A percentile compares a stretch with the other conserved stretches of the same genome.
phyloP scores from a whole-genome alignment of 768 basidiomycete species.

The Plicaturopsis crispa region DNA sequence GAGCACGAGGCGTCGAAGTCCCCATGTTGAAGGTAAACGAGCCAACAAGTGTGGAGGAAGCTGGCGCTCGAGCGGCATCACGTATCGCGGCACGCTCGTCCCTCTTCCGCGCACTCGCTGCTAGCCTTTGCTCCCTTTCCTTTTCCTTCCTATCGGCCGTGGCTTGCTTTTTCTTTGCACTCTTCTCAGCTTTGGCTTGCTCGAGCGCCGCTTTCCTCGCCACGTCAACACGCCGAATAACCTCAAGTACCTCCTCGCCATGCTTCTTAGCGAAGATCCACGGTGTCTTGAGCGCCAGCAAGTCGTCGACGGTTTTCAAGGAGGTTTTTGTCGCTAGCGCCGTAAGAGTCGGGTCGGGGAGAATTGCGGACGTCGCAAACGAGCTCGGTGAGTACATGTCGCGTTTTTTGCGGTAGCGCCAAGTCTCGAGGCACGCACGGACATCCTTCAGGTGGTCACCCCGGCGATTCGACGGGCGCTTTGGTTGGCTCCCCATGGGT shows the following conservation, averaged over 20 bases:
- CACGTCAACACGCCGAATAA: constrained; percentile 10
- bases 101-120: background rate
- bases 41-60: background rate
- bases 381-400: constrained; percentile 2
- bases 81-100: no score
- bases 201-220: constrained; percentile 5
- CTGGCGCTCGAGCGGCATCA: no score
- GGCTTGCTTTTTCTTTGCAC: constrained; percentile 5
- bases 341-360: constrained; percentile 20
- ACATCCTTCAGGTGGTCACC: constrained; percentile 1
- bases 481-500: constrained; percentile 3
- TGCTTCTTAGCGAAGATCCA: constrained; percentile 9
- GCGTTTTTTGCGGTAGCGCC: constrained; percentile 4
- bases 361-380: constrained; percentile 5
- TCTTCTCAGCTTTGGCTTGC: constrained; percentile 4
- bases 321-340: constrained; percentile 14
- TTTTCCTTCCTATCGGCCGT: no score
- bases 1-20: no score
- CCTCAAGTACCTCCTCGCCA: constrained; percentile 13
- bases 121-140: background rate
- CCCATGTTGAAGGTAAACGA: background rate
- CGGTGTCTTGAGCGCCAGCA: constrained; percentile 6
- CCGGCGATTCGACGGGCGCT: constrained; percentile 8
- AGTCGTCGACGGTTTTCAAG: constrained; percentile 10
- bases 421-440: constrained; percentile 1